Conservation (phyloP, 148 eudicot species). For the Polygonum maritimum region DNA sequence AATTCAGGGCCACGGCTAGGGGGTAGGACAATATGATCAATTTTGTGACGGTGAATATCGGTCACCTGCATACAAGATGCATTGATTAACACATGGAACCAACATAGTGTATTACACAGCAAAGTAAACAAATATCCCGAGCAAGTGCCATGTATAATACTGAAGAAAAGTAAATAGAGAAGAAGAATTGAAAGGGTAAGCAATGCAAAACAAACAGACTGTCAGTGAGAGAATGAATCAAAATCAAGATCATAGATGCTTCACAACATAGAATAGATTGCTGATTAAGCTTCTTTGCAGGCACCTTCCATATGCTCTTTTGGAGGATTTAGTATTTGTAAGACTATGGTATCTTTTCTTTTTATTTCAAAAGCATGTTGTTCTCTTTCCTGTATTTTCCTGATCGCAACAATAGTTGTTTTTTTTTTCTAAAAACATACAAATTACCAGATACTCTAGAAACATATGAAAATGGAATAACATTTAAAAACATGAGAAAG, state of each 20-base stretch:
- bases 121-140: neutral
- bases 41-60: conserved; percentile 86
- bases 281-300: neutral
- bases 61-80: conserved; percentile 41
- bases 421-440: neutral
- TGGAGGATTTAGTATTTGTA: neutral
- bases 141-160: neutral
- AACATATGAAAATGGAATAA: neutral
- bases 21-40: conserved; percentile 86
- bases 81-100: neutral
- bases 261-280: neutral
- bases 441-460: neutral
- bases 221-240: neutral
- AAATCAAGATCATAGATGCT: neutral
- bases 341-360: neutral
- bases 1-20: conserved; percentile 55
- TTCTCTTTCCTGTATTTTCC: neutral
- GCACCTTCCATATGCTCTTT: neutral
- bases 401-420: neutral
- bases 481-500: neutral
- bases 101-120: neutral
- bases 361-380: neutral
- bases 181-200: neutral
- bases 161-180: neutral
- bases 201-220: neutral